Conservation (phyloP, 768 basidiomycete genomes). For the Suillus lakei region DNA sequence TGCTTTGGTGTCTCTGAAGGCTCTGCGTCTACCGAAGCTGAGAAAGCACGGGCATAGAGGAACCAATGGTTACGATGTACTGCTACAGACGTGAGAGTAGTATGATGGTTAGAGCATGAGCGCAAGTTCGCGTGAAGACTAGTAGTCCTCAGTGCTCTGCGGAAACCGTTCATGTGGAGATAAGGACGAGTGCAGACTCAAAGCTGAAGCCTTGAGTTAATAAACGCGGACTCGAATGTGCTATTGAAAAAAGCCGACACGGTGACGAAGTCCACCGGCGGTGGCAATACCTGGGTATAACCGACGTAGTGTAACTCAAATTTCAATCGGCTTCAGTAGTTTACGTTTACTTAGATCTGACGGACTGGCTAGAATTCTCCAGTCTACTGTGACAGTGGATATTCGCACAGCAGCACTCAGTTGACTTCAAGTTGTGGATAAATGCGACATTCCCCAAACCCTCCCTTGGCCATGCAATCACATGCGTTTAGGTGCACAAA, state of each 20-base stretch:
- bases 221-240: neutral
- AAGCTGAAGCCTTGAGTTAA: neutral
- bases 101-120: neutral
- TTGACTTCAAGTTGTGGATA: too few species aligned
- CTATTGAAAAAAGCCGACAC: neutral
- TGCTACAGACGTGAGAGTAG: neutral
- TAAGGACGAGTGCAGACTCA: neutral
- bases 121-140: neutral
- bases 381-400: too few species aligned
- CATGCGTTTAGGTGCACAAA: too few species aligned
- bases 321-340: too few species aligned
- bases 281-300: too few species aligned
- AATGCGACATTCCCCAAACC: too few species aligned
- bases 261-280: neutral
- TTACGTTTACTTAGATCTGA: too few species aligned
- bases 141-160: neutral
- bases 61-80: neutral
- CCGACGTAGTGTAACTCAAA: too few species aligned
- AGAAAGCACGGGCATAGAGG: conserved; percentile 4
- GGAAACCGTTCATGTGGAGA: neutral
- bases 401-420: too few species aligned
- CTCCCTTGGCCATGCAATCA: too few species aligned
- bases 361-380: too few species aligned
- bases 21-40: conserved; percentile 3
- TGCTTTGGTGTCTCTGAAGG: conserved; percentile 43